Percentiles rank a stretch among this genome's conserved stretches.
These are phyloP conservation scores for Agrocybe pediades DNA, from an alignment of 768 basidiomycete species.

Conservation along the genomic window DNA sequence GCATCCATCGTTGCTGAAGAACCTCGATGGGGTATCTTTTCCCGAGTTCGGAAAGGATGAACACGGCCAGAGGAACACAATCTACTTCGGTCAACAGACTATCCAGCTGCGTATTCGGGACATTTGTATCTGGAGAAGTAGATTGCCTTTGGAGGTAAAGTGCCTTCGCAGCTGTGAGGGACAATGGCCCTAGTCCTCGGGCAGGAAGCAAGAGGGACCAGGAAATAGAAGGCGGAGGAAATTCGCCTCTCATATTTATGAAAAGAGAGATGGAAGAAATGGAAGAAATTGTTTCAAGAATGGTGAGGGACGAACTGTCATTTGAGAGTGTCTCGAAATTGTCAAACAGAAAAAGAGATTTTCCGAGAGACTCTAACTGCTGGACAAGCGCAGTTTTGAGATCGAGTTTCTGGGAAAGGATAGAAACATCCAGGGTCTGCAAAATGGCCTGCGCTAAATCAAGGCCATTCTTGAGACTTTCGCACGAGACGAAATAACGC, in stretches of 20 bases:
- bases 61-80: conserved; percentile 1
- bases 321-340: conserved; percentile 7
- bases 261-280: not conserved
- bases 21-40: not conserved
- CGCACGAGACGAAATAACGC: conserved; percentile 7
- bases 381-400: not conserved
- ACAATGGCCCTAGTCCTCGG: not conserved
- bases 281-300: not conserved
- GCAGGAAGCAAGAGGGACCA: not conserved
- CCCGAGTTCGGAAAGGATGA: conserved; percentile 3
- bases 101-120: not conserved
- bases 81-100: not conserved
- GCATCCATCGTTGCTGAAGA: not conserved
- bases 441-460: conserved; percentile 1
- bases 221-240: not conserved
- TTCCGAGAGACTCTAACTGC: not conserved
- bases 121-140: not conserved
- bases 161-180: not conserved
- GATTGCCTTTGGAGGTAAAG: conserved; percentile 1
- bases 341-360: conserved; percentile 1
- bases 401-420: not conserved
- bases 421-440: not conserved
- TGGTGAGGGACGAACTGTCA: not conserved
- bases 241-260: conserved; percentile 7
- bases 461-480: conserved; percentile 2